Evolutionary conservation across 164 flowering plant genomes (phyloP).

Genomic region (Magnolia changhungtana): DNA sequence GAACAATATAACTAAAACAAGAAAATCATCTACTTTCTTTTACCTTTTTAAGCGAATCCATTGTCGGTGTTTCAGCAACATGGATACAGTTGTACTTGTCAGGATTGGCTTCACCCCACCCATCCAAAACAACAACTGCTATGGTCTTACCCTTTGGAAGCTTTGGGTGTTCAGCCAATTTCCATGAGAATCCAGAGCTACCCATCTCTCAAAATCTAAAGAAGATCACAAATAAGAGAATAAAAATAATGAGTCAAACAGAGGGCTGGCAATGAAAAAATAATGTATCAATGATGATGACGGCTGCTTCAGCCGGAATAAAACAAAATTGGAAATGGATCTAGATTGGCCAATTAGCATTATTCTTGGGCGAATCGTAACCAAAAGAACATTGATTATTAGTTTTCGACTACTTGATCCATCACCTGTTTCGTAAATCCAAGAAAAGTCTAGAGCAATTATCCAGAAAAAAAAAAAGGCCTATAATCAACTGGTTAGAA

Average conservation of each 20-base stretch:
- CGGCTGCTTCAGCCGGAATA: neutral
- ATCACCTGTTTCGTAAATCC: too few relatives aligned
- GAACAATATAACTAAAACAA: neutral
- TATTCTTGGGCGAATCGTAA: too few relatives aligned
- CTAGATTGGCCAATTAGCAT: too few relatives aligned
- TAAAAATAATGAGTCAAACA: neutral
- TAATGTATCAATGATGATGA: neutral
- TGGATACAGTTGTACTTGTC: slow-evolving; percentile 84
- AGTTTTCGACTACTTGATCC: too few relatives aligned
- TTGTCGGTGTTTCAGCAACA: slow-evolving; percentile 85
- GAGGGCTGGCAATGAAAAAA: neutral
- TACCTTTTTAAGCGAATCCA: slow-evolving; percentile 89
- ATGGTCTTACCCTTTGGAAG: slow-evolving; percentile 80
- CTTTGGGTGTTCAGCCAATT: slow-evolving; percentile 82
- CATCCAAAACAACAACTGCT: slow-evolving; percentile 80
- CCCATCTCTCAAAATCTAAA: slow-evolving; percentile 43
- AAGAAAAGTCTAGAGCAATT: too few relatives aligned
- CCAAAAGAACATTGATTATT: too few relatives aligned
- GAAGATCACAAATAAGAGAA: neutral
- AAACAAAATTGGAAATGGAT: too few relatives aligned
- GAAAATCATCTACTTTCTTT: neutral
- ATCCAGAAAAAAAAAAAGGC: too few relatives aligned
- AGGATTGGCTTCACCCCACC: slow-evolving; percentile 94
- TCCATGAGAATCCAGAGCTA: slow-evolving; percentile 64
- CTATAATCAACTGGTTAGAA: too few relatives aligned